A percentile compares a stretch with the other conserved stretches of the same genome.
phyloP scores from a whole-genome alignment of 352 stramenopile species.

The Globisporangium viniferum region DNA sequence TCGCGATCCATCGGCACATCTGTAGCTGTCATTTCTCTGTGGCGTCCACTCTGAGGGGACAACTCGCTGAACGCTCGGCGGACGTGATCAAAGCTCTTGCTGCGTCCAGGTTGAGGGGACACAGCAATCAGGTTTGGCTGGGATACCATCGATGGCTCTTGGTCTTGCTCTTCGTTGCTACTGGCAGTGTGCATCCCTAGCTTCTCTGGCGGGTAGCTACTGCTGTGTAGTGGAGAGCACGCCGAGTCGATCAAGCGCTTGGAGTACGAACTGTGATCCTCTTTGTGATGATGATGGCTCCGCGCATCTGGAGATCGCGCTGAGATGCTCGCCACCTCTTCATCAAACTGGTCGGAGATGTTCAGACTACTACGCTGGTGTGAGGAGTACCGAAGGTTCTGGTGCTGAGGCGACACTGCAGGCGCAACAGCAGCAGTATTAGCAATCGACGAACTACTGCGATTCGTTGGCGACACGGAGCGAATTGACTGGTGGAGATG shows the following conservation, averaged over 20 bases:
- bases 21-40: neutral
- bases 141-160: neutral
- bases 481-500: conserved; percentile 2
- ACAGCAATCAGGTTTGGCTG: neutral
- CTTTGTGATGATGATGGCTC: neutral
- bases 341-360: conserved; percentile 5
- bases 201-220: neutral
- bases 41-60: neutral
- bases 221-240: conserved; percentile 23
- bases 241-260: conserved; percentile 23
- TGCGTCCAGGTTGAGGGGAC: neutral
- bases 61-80: conserved; percentile 21
- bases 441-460: neutral
- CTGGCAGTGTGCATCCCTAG: neutral
- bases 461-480: neutral
- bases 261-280: neutral
- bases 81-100: conserved; percentile 28
- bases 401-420: conserved; percentile 2
- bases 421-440: neutral
- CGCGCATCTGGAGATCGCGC: too few species aligned
- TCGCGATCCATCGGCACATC: neutral
- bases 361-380: neutral
- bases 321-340: neutral
- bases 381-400: conserved; percentile 6
- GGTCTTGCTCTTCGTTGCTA: neutral